A percentile compares a stretch with the other conserved stretches of the same genome.
phyloP scores from a whole-genome alignment of 2,329 filamentous ascomycete genomes.

The Colletotrichum euphorbiae region DNA sequence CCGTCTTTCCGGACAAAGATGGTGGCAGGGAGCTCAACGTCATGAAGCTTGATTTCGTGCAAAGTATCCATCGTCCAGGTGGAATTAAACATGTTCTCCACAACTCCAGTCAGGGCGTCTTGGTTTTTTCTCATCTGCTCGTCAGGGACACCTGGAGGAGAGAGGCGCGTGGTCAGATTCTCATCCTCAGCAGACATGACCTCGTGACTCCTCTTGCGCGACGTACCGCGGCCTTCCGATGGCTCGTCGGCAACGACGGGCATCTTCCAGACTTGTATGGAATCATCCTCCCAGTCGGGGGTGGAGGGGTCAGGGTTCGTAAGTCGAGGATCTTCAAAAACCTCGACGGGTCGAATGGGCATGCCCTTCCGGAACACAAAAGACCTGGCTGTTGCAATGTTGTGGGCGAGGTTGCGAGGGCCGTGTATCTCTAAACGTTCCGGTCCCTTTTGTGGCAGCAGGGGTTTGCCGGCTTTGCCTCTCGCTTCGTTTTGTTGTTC shows the following conservation, averaged over 20 bases:
- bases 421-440: slow-evolving; percentile 70
- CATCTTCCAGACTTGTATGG: slow-evolving; percentile 88
- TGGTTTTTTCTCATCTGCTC: slow-evolving; percentile 44
- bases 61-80: slow-evolving; percentile 78
- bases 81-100: slow-evolving; percentile 49
- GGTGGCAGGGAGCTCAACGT: slow-evolving; percentile 75
- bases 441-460: slow-evolving; percentile 40
- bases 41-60: slow-evolving; percentile 71
- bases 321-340: slow-evolving; percentile 58
- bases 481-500: slow-evolving; percentile 55
- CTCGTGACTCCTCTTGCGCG: slow-evolving; percentile 51
- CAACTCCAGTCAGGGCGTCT: slow-evolving; percentile 41
- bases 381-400: slow-evolving; percentile 82
- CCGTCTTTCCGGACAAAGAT: slow-evolving; percentile 76
- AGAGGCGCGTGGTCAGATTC: not conserved
- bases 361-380: slow-evolving; percentile 90
- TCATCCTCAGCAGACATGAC: slow-evolving; percentile 31
- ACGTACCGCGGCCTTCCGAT: slow-evolving; percentile 23
- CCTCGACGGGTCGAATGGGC: slow-evolving; percentile 78
- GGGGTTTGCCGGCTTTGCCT: slow-evolving; percentile 52
- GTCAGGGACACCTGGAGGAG: slow-evolving; percentile 34
- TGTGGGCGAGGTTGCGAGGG: slow-evolving; percentile 81
- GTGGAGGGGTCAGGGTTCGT: slow-evolving; percentile 56
- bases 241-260: slow-evolving; percentile 60
- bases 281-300: slow-evolving; percentile 81